phyloP scores from a whole-genome alignment of 148 eudicot genomes.

The Linanthus parryae region DNA sequence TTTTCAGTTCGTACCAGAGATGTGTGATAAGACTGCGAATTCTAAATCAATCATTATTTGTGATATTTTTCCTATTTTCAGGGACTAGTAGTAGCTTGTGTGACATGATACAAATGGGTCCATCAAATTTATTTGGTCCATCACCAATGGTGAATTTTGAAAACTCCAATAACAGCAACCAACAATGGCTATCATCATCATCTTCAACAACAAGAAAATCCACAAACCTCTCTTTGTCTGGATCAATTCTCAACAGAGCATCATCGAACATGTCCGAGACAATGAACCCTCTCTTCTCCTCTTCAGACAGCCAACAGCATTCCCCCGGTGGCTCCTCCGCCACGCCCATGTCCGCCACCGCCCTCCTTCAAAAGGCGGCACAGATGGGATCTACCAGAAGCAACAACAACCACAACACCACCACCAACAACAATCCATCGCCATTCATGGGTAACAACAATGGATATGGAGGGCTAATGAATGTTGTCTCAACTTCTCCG shows the following conservation, averaged over 20 bases:
- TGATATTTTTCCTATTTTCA: constrained; percentile 8
- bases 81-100: constrained; percentile 19
- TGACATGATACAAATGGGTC: constrained; percentile 51
- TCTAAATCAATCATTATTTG: too few species aligned
- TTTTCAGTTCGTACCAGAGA: too few species aligned
- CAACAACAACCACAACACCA: constrained; percentile 23
- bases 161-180: too few species aligned
- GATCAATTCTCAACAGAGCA: constrained; percentile 18
- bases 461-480: too few species aligned
- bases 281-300: constrained; percentile 27
- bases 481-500: too few species aligned
- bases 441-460: constrained; percentile 35
- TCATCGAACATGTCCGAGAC: constrained; percentile 17
- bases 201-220: constrained; percentile 17
- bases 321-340: background rate
- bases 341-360: constrained; percentile 87
- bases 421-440: too few species aligned
- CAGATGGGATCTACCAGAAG: constrained; percentile 74
- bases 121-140: constrained; percentile 31
- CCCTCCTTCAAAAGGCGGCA: constrained; percentile 86
- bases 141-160: constrained; percentile 33
- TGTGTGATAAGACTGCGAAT: constrained; percentile 11
- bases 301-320: too few species aligned
- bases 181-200: too few species aligned
- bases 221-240: constrained; percentile 37